Evolutionary conservation across 2,329 filamentous ascomycete species (phyloP).

Genomic region (Ascosphaera apis): DNA sequence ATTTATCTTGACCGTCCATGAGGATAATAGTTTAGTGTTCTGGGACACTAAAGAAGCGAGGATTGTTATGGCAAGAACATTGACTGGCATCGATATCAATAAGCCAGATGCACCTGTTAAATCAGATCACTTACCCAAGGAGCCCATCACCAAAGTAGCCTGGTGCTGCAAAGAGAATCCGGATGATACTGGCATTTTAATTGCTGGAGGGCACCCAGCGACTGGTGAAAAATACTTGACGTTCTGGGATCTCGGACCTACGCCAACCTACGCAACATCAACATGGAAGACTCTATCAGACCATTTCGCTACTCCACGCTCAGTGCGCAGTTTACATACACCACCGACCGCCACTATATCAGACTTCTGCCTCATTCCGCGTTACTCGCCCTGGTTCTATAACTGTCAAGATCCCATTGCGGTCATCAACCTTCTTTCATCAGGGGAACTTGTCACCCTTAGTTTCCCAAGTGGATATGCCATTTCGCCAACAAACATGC

Average conservation of each 20-base stretch:
- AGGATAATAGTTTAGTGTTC: constrained; percentile 76
- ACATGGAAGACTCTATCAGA: constrained; percentile 62
- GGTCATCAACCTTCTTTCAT: constrained; percentile 53
- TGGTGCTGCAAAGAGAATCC: constrained; percentile 93
- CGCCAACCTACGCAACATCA: constrained; percentile 76
- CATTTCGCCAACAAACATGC: constrained; percentile 76
- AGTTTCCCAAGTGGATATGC: constrained; percentile 83
- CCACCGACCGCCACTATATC: constrained; percentile 55
- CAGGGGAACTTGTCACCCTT: constrained; percentile 70
- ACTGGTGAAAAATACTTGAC: constrained; percentile 55
- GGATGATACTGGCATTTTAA: constrained; percentile 72
- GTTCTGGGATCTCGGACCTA: constrained; percentile 71
- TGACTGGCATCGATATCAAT: constrained; percentile 52
- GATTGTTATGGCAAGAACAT: constrained; percentile 58
- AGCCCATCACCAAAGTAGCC: constrained; percentile 53
- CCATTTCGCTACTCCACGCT: constrained; percentile 57
- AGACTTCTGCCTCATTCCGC: constrained; percentile 66
- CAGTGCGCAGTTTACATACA: constrained; percentile 45
- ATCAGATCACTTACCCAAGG: constrained; percentile 29
- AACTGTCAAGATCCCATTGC: constrained; percentile 83
- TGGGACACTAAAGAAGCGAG: constrained; percentile 86
- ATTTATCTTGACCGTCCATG: constrained; percentile 66
- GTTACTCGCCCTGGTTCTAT: constrained; percentile 60
- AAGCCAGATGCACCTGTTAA: constrained; percentile 30
- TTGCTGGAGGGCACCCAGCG: constrained; percentile 56